Evolutionary conservation across 208 protist genomes (phyloP), one percentile per base, ranked within the genome.

Genomic region (Pavlovales sp.): DNA sequence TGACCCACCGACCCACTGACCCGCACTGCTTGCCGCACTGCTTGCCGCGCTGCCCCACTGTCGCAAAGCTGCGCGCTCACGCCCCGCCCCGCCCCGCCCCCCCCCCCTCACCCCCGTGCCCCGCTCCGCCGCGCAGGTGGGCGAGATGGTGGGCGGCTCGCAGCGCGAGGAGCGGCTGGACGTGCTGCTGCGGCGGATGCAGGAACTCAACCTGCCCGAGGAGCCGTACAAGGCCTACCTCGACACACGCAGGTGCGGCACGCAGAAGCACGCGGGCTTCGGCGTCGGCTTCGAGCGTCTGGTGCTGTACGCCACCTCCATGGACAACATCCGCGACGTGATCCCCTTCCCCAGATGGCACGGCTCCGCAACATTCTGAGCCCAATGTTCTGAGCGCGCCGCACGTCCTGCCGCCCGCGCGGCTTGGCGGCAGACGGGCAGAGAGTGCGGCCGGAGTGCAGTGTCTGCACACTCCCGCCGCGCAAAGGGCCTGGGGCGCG

Each of bases 111-210:
- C n/a, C n/a, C n/a, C n/a, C n/a, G n/a, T n/a, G n/a, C n/a, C n/a
- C 36, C 5, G 10, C 83, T 38, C 28, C n/a, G n/a, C n/a, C n/a
- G n/a, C n/a, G n/a, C 78, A 75, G 4, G 85, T 97, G 4, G 94
- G 95, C 34, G 95, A 97, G 91, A 89, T 96, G 11, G 93, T 95
- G 36, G 95, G 95, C 57, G 95, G 95, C 2, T 66, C 32, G 41
- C 88, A 93, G 86, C 89, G 92, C 76, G 92, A 95, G 67, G 92
- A 94, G 75, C 88, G 93, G 30, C 79, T 92, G 20, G 90, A 92
- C 46, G 32, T 76, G 71, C 67, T 94, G 8, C 14, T 78, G 38
- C 4, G 41, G 41, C 79, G 80, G 84, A 83, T 94, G 34, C 47
- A 75, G 32, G 82, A 89, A n/a, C 30, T 39, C 32, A 57, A 42